A percentile compares a stretch with the other conserved stretches of the same genome.
These are phyloP conservation scores for Fusarium buxicola DNA, from an alignment of 2,329 filamentous ascomycete species.

Conservation along the genomic window DNA sequence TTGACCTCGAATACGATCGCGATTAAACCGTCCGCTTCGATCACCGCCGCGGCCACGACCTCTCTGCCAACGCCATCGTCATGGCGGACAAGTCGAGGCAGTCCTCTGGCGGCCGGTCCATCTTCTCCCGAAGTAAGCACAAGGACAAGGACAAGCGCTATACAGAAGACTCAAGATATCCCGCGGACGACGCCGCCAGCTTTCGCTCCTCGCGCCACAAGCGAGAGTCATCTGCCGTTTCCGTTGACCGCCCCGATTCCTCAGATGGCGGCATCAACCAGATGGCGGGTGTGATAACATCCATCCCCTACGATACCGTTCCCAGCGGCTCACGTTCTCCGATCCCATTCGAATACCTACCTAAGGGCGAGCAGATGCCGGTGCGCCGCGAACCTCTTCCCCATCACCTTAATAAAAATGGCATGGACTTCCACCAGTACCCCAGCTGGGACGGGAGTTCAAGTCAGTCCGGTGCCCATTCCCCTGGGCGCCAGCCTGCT, in stretches of 20 bases:
- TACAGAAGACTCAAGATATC: constrained; percentile 68
- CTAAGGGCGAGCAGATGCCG: constrained; percentile 72
- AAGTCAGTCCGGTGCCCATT: constrained; percentile 63
- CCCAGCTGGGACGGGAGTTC: constrained; percentile 73
- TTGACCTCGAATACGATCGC: constrained; percentile 34
- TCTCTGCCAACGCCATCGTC: constrained; percentile 40
- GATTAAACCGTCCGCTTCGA: constrained; percentile 28
- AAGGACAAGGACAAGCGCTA: constrained; percentile 77
- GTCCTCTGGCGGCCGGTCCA: constrained; percentile 79
- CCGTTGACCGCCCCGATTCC: constrained; percentile 74
- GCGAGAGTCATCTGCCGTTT: constrained; percentile 77
- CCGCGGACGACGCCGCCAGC: constrained; percentile 70
- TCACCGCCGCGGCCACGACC: constrained; percentile 37
- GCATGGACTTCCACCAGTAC: constrained; percentile 89
- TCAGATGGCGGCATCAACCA: constrained; percentile 76
- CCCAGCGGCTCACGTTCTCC: constrained; percentile 75
- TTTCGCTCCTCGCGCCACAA: constrained; percentile 79
- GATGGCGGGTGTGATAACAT: constrained; percentile 85
- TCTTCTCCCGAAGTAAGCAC: constrained; percentile 92
- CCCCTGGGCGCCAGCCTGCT: constrained; percentile 71
- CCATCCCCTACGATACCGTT: constrained; percentile 85
- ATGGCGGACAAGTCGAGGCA: constrained; percentile 85
- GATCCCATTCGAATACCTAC: constrained; percentile 78
- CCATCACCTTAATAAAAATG: constrained; percentile 83
- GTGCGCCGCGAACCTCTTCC: constrained; percentile 79